Conservation (phyloP, 116 monocot genomes). For the Dioscorea cayenensis region DNA sequence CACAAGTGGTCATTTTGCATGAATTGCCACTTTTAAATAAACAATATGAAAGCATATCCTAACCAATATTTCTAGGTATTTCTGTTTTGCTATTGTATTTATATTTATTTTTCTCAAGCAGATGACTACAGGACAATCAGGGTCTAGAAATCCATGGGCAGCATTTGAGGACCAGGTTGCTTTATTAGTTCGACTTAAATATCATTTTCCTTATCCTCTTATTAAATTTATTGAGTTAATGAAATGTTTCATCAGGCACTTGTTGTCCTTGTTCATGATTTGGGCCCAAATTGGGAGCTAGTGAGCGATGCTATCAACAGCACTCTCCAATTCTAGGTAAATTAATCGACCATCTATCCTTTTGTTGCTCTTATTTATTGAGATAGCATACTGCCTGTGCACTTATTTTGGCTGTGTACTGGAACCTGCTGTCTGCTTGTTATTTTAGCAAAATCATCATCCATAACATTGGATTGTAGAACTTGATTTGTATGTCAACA, state of each 20-base stretch:
- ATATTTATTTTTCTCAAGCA: slow-evolving; percentile 10
- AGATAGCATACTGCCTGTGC: background rate
- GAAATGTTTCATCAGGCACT: slow-evolving; percentile 57
- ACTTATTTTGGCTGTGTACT: too few species aligned
- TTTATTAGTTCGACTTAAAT: background rate
- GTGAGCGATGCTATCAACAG: slow-evolving; percentile 96
- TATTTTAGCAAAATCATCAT: too few species aligned
- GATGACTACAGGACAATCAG: slow-evolving; percentile 55
- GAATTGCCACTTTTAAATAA: too few species aligned
- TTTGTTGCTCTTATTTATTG: background rate
- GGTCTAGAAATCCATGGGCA: slow-evolving; percentile 81
- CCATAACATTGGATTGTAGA: too few species aligned
- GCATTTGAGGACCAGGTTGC: slow-evolving; percentile 93
- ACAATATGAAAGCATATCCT: too few species aligned
- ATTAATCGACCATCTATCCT: background rate
- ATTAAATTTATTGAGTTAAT: slow-evolving; percentile 1
- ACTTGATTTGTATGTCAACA: too few species aligned
- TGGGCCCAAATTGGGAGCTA: slow-evolving; percentile 99
- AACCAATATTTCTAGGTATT: background rate
- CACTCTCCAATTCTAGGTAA: slow-evolving; percentile 86
- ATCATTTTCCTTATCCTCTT: slow-evolving; percentile 1
- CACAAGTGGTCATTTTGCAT: too few species aligned
- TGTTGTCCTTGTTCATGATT: slow-evolving; percentile 99
- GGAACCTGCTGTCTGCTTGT: too few species aligned
- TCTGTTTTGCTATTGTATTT: background rate